These are phyloP conservation scores for Prunus dulcis DNA, from an alignment of 306 rosid species.

Conservation along the genomic window DNA sequence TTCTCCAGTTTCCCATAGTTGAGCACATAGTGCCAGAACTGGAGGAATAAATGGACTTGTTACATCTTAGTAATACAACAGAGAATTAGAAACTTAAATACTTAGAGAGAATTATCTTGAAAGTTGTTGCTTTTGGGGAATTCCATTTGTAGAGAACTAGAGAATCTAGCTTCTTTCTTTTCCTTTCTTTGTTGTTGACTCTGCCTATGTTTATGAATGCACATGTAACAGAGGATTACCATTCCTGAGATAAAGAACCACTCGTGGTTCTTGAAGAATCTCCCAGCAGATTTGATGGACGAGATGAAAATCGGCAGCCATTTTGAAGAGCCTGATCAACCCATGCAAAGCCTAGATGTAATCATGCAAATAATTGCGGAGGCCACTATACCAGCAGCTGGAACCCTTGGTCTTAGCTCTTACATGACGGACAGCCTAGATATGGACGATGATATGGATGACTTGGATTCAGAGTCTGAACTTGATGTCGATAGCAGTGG, in stretches of 20 bases:
- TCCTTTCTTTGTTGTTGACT: slow-evolving; percentile 6
- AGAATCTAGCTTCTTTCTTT: slow-evolving; percentile 9
- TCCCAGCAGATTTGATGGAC: slow-evolving; percentile 75
- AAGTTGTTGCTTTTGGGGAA: neutral
- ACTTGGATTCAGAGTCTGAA: slow-evolving; percentile 68
- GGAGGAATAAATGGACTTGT: neutral
- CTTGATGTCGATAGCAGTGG: slow-evolving; percentile 93
- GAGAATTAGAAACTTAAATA: too few relatives aligned
- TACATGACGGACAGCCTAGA: slow-evolving; percentile 51
- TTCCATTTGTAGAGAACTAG: neutral
- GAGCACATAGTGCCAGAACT: neutral
- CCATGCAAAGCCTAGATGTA: slow-evolving; percentile 71
- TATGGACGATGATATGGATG: slow-evolving; percentile 76
- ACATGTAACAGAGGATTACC: slow-evolving; percentile 62
- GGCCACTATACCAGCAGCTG: slow-evolving; percentile 84
- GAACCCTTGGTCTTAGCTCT: slow-evolving; percentile 44
- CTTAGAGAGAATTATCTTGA: neutral
- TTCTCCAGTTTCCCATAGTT: neutral
- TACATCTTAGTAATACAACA: neutral
- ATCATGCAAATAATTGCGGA: slow-evolving; percentile 94
- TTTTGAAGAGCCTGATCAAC: slow-evolving; percentile 88
- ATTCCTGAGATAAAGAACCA: slow-evolving; percentile 80
- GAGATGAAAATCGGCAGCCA: slow-evolving; percentile 56
- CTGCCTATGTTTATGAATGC: slow-evolving; percentile 18
- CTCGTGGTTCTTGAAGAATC: slow-evolving; percentile 80